Evolutionary conservation across 805 yeast genomes (phyloP), one percentile per base, ranked within the genome.

Genomic region (Groenewaldozyma tartarivorans): DNA sequence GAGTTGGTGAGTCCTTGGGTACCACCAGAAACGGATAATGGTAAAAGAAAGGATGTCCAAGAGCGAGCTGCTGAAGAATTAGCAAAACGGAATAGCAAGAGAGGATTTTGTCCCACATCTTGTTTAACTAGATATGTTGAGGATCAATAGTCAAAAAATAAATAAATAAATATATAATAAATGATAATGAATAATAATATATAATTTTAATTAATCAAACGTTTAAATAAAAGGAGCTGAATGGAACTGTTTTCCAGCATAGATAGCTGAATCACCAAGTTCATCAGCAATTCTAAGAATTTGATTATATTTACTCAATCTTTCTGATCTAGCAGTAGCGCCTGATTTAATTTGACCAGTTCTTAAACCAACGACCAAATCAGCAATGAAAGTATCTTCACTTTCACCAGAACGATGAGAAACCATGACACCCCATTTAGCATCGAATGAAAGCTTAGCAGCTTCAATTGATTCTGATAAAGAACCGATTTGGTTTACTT

Each of bases 331-430:
- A 58, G 96, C 95, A 66, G 97, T 96, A 66, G 98, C 97, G 81
- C 98, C 98, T 57, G 96, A 85, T 87, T 90, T 90, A 72, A 90
- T 84, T 77, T 90, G 96, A 68, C 96, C 98, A 54, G 94, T 61
- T 81, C 96, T 86, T 69, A 90, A 77, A 77, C 97, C 97, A 60
- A 92, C 98, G 61, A 86, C 75, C 66, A 90, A 78, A 72, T 90
- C 97, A 63, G 98, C 97, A 69, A 90, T 90, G 75, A 85, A 81
- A 61, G 94, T 81, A 72, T 92, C 98, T 76, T 92, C 98, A 56
- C 96, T 88, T 79, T 90, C 98, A 75, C 98, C 98, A 58, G 96
- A 88, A 80, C 98, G 88, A 86, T 90, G 98, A 62, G 96, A 88
- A 61, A 92, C 97, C 96, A 90, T 88, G 65, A 88, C 96, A 77